Evolutionary conservation across 345 rosid genomes (phyloP), one percentile per base, ranked within the genome.

Genomic region (Erodium maritimum): DNA sequence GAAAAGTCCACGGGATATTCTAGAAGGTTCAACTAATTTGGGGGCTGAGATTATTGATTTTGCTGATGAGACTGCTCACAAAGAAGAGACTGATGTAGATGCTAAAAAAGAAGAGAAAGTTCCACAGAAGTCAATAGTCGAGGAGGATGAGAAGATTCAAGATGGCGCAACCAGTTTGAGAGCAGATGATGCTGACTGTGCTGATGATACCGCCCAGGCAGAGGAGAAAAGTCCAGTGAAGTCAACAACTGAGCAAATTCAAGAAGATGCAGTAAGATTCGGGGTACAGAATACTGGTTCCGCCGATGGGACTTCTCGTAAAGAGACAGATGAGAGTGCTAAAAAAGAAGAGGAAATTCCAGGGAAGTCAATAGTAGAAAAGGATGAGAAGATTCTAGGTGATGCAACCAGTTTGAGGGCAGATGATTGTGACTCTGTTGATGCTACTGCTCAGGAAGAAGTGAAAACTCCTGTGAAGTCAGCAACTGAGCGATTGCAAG

Each of bases 311-410:
- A 67, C 55, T 34, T 67, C 58, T 23, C 61, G 34, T 60, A 72
- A 79, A 50, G 59, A 65, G 60, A 56, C 75, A 29, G 79, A 65
- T 42, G 68, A 71, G 61, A 73, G 60, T 65, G 65, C 55, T 51
- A 76, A 65, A 42, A 61, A 46, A 23, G 22, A 76, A 64, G 62
- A 55, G 21, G 69, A 10, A 21, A 24, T 24, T 52, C 64, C 62
- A 25, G 65, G 59, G 50, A 72, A 52, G 62, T 68, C 68, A 62
- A 72, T 68, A 63, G 9, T 59, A 18, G 75, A 75, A 64, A 62
- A 29, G 9, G 37, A 29, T 42, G 3, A 42, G 48, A 42, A 42
- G 48, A 42, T 42, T 42, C 16, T 7, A 42, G 17, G 12, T 4
- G 2, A 29, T 6, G 37, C 0, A 29, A 29, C 37, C 37, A 6